Conservation (phyloP, 768 basidiomycete species). For the Trametes cinnabarina region DNA sequence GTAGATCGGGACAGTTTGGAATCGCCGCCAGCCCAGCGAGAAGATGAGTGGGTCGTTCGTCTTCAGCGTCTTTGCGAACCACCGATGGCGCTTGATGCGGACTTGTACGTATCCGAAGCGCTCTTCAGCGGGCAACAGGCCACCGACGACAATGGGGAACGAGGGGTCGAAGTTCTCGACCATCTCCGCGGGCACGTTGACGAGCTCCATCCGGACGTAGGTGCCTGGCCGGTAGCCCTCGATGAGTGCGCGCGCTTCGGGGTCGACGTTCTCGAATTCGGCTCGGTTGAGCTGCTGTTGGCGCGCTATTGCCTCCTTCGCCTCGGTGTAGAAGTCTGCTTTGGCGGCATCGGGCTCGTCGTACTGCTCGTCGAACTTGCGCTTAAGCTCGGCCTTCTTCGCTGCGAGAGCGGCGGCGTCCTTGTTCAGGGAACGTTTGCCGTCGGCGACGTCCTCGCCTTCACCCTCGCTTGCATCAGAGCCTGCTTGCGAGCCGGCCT, state of each 20-base stretch:
- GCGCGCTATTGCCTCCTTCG: slow-evolving; percentile 87
- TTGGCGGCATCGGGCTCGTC: slow-evolving; percentile 81
- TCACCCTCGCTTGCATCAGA: slow-evolving; percentile 35
- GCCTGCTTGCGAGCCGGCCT: slow-evolving; percentile 28
- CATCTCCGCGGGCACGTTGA: slow-evolving; percentile 84
- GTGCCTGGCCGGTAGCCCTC: slow-evolving; percentile 90
- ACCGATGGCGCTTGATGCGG: slow-evolving; percentile 93
- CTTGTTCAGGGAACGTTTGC: slow-evolving; percentile 13
- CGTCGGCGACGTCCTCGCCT: slow-evolving; percentile 41
- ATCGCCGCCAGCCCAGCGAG: slow-evolving; percentile 96
- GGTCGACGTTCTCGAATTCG: slow-evolving; percentile 80
- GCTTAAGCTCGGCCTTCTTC: slow-evolving; percentile 90
- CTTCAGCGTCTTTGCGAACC: slow-evolving; percentile 89
- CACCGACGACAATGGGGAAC: slow-evolving; percentile 91
- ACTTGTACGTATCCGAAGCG: slow-evolving; percentile 93
- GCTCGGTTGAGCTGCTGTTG: slow-evolving; percentile 80
- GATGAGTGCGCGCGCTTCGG: slow-evolving; percentile 74
- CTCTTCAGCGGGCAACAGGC: slow-evolving; percentile 86
- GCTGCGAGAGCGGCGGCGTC: slow-evolving; percentile 57
- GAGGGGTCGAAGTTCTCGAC: slow-evolving; percentile 89
- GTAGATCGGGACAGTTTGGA: slow-evolving; percentile 94
- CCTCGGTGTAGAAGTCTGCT: slow-evolving; percentile 85
- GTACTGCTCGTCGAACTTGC: slow-evolving; percentile 96
- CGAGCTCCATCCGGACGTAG: slow-evolving; percentile 90
- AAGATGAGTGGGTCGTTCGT: slow-evolving; percentile 96